Evolutionary conservation across 257 asterid species (phyloP).

Genomic region (Rhazya stricta): DNA sequence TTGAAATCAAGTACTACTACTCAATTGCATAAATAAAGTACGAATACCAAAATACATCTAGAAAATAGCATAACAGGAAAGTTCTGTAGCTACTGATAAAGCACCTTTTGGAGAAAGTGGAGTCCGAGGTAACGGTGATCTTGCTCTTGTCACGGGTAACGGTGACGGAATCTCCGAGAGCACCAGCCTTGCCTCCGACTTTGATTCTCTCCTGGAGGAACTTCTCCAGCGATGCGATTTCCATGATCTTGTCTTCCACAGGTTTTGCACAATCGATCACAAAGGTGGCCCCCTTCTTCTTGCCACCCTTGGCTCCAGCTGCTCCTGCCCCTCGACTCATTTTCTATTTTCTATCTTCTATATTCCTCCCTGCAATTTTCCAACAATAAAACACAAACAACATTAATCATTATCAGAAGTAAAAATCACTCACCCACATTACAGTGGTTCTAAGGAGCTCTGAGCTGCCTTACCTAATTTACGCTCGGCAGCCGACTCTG

Average conservation of each 20-base stretch:
- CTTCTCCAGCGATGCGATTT: constrained; percentile 50
- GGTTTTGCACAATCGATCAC: constrained; percentile 35
- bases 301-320: constrained; percentile 38
- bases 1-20: background rate
- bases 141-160: constrained; percentile 45
- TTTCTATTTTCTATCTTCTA: background rate
- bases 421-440: background rate
- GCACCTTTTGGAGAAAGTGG: constrained; percentile 50
- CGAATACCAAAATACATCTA: background rate
- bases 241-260: constrained; percentile 54
- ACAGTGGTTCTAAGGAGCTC: background rate
- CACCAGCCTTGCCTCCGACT: constrained; percentile 54
- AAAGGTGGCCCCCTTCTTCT: constrained; percentile 41
- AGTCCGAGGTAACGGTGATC: constrained; percentile 49
- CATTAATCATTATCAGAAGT: background rate
- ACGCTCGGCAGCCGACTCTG: background rate
- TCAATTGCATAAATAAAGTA: background rate
- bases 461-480: background rate
- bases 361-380: background rate
- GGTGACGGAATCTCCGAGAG: constrained; percentile 47
- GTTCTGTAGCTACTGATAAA: background rate
- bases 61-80: background rate
- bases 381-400: background rate
- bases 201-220: constrained; percentile 57
- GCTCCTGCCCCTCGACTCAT: constrained; percentile 13